Conservation (phyloP, 208 protist genomes). For the Leishmania guyanensis region DNA sequence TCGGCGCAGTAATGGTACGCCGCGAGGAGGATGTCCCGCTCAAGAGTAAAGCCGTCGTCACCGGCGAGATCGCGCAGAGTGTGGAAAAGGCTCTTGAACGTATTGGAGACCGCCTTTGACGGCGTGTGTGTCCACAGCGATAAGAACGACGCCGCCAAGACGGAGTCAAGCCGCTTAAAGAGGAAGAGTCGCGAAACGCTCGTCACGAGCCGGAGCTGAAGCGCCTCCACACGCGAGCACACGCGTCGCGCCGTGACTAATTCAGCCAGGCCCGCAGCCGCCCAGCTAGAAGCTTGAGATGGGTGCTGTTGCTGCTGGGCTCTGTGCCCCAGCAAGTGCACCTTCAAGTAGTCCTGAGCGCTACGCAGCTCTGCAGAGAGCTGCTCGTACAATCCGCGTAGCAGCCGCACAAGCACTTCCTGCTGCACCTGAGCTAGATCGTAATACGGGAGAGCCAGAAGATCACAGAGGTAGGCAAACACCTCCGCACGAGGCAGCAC, state of each 20-base stretch:
- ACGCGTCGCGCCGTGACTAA: conserved; percentile 42
- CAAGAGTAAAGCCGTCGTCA: conserved; percentile 58
- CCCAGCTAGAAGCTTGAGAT: background rate
- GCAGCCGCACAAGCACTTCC: conserved; percentile 50
- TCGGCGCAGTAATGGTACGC: conserved; percentile 69
- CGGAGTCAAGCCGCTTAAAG: conserved; percentile 51
- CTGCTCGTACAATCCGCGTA: conserved; percentile 47
- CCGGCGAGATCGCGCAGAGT: conserved; percentile 62
- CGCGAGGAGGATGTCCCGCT: conserved; percentile 69
- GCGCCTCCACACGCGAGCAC: conserved; percentile 52
- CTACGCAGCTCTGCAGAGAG: conserved; percentile 29
- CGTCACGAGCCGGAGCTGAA: conserved; percentile 61
- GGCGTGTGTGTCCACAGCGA: conserved; percentile 68
- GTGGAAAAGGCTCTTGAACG: conserved; percentile 84
- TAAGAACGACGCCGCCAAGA: conserved; percentile 58
- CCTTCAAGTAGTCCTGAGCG: conserved; percentile 48
- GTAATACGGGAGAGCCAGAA: conserved; percentile 55
- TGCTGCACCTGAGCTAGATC: conserved; percentile 63
- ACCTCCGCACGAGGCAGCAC: conserved; percentile 11
- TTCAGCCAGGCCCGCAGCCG: conserved; percentile 20
- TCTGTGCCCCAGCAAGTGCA: conserved; percentile 33
- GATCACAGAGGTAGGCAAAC: conserved; percentile 68
- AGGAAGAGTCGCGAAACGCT: conserved; percentile 68
- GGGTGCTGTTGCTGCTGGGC: conserved; percentile 12
- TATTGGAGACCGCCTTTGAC: conserved; percentile 71